A percentile compares a stretch with the other conserved stretches of the same genome.
Conservation (phyloP, 2,329 filamentous ascomycete genomes). For the Penicillium sp. region DNA sequence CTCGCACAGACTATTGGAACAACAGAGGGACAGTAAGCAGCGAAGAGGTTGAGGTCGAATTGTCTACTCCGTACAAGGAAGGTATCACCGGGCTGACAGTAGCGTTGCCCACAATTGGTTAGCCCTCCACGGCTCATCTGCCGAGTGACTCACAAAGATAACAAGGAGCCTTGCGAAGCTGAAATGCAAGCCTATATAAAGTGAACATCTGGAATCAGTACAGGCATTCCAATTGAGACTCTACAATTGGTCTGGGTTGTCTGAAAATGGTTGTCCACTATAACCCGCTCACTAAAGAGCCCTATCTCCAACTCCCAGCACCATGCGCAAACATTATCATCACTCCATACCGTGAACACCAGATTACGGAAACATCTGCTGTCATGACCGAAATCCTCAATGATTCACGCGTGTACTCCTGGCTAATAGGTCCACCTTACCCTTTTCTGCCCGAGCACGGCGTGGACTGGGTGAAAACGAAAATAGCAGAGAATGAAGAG, state of each 20-base stretch:
- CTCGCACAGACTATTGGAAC: not conserved
- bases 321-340: conserved; percentile 28
- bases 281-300: conserved; percentile 20
- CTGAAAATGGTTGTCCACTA: conserved; percentile 19
- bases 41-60: not conserved
- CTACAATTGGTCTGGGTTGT: not conserved
- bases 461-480: conserved; percentile 10
- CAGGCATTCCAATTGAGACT: not conserved
- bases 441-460: conserved; percentile 26
- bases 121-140: not conserved
- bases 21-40: not conserved
- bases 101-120: not conserved
- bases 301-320: conserved; percentile 26
- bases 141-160: not conserved
- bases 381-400: conserved; percentile 22
- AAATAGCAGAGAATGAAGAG: conserved; percentile 1
- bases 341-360: conserved; percentile 22
- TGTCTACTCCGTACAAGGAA: not conserved
- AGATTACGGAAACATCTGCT: conserved; percentile 12
- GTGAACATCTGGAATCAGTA: not conserved
- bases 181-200: not conserved
- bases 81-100: not conserved
- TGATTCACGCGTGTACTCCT: conserved; percentile 22
- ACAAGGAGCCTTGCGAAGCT: not conserved
- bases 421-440: conserved; percentile 25